Percentiles rank a stretch among this genome's conserved stretches.
phyloP scores from a whole-genome alignment of 768 basidiomycete species.

The Dioszegia crocea region DNA sequence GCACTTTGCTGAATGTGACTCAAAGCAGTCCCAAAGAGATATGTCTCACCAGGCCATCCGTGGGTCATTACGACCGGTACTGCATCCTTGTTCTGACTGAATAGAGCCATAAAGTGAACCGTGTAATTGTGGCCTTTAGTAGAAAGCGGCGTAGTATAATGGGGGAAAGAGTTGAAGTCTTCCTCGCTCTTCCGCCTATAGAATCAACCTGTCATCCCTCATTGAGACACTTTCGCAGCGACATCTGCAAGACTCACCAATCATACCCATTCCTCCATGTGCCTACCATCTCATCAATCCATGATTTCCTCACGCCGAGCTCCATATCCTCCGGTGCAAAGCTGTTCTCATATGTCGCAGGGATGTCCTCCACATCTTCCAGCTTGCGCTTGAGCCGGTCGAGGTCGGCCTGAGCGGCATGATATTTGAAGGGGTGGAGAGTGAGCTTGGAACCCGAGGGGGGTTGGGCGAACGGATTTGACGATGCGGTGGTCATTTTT shows the following conservation, averaged over 20 bases:
- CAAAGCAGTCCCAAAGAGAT: too few species aligned
- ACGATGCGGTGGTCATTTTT: too few species aligned
- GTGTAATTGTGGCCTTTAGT: constrained; percentile 16
- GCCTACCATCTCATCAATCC: constrained; percentile 24
- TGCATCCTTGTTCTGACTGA: constrained; percentile 25
- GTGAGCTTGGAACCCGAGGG: constrained; percentile 14
- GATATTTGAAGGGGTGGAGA: constrained; percentile 25
- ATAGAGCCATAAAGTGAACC: constrained; percentile 29
- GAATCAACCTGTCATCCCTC: neutral
- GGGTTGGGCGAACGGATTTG: neutral
- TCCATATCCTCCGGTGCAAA: constrained; percentile 13
- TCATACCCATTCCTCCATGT: constrained; percentile 28
- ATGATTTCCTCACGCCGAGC: constrained; percentile 25
- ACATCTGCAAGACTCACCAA: constrained; percentile 23
- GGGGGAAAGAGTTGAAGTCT: constrained; percentile 28
- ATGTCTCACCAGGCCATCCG: constrained; percentile 39
- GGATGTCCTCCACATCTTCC: constrained; percentile 10
- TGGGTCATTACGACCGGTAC: constrained; percentile 29
- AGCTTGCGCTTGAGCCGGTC: constrained; percentile 25
- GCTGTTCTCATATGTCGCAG: constrained; percentile 35
- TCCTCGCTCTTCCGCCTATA: constrained; percentile 29
- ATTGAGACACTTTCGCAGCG: neutral
- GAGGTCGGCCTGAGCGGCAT: constrained; percentile 22
- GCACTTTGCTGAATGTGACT: neutral
- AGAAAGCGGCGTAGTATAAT: constrained; percentile 16